Conservation (phyloP, 2,329 filamentous ascomycete species). For the Fusarium nodosum region DNA sequence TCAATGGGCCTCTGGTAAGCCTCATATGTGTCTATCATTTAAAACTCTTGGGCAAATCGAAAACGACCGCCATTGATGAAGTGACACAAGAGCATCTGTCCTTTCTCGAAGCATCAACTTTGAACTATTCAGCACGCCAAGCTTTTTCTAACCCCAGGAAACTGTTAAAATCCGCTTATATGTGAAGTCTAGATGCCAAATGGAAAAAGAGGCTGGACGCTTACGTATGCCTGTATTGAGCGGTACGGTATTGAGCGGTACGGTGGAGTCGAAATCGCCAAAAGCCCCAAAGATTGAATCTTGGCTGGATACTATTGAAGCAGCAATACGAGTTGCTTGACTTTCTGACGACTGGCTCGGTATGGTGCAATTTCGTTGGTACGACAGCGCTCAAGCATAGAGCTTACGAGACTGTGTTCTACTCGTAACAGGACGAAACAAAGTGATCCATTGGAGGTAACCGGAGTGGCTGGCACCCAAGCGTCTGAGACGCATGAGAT, state of each 20-base stretch:
- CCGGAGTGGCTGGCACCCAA: constrained; percentile 19
- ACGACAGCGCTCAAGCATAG: constrained; percentile 15
- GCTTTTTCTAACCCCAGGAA: constrained; percentile 21
- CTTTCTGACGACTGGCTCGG: constrained; percentile 9
- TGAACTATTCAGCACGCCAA: constrained; percentile 28
- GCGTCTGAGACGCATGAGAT: constrained; percentile 16
- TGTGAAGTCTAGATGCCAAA: neutral
- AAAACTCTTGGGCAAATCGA: neutral
- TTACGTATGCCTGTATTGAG: constrained; percentile 26
- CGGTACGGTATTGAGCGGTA: constrained; percentile 21
- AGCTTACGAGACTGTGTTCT: constrained; percentile 16
- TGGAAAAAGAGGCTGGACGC: constrained; percentile 24
- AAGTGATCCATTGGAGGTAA: constrained; percentile 17
- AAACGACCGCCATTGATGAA: neutral
- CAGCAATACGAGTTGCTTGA: constrained; percentile 37
- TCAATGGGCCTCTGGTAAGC: neutral
- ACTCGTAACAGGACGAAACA: constrained; percentile 35
- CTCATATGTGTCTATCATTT: neutral
- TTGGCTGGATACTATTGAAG: constrained; percentile 35
- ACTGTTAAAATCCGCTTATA: constrained; percentile 29
- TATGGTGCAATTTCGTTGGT: constrained; percentile 34
- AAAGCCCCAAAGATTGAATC: constrained; percentile 32
- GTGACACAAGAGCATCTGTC: constrained; percentile 3
- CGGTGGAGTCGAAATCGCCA: constrained; percentile 33
- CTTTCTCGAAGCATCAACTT: constrained; percentile 6